Evolutionary conservation across 2,329 filamentous ascomycete species (phyloP).

Genomic region (Fusarium redolens): DNA sequence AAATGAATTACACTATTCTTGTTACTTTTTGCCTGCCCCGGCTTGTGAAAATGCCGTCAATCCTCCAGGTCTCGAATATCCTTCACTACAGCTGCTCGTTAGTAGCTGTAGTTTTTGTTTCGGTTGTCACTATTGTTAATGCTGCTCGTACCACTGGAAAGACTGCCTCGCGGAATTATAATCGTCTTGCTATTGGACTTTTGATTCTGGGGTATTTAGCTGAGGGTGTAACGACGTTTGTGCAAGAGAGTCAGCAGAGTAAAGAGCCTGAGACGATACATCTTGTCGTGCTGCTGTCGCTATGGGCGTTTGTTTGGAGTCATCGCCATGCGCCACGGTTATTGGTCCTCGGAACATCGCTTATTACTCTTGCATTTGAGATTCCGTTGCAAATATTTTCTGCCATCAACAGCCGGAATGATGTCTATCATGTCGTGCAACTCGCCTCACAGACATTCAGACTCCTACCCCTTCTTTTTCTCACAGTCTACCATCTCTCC

Average conservation of each 20-base stretch:
- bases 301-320: neutral
- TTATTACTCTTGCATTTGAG: slow-evolving; percentile 22
- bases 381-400: slow-evolving; percentile 9
- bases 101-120: neutral
- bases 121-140: neutral
- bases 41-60: slow-evolving; percentile 16
- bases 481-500: neutral
- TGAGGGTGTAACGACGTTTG: neutral
- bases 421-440: neutral
- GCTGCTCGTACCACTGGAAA: neutral
- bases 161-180: neutral
- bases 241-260: neutral
- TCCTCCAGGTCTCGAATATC: neutral
- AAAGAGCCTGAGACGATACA: slow-evolving; percentile 17
- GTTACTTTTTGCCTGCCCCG: neutral
- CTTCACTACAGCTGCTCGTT: slow-evolving; percentile 32
- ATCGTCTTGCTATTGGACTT: neutral
- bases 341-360: slow-evolving; percentile 1
- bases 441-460: slow-evolving; percentile 11
- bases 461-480: slow-evolving; percentile 7
- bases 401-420: neutral
- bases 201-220: slow-evolving; percentile 14
- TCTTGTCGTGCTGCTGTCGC: neutral
- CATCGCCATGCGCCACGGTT: neutral
- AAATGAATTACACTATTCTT: neutral